Evolutionary conservation across 192 early-diverging fungal species (phyloP).

Genomic region (Coemansia sp.): DNA sequence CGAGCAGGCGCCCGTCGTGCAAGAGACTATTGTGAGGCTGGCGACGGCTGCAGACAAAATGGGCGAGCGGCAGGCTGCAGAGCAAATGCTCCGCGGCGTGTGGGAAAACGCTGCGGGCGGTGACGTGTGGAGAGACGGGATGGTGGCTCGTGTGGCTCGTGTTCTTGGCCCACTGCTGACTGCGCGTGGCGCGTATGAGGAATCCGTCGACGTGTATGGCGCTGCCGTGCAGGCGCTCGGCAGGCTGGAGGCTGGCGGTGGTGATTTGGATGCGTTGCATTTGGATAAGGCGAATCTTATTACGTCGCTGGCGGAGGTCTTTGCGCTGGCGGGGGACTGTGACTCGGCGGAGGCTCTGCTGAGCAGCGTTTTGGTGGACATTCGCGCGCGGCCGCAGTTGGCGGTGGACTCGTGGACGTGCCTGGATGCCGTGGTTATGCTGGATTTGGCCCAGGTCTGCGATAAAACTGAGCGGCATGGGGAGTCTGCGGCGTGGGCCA

Average conservation of each 20-base stretch:
- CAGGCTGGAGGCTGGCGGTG: neutral
- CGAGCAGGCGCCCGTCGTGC: conserved; percentile 27
- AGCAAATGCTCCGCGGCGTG: conserved; percentile 16
- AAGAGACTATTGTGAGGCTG: conserved; percentile 39
- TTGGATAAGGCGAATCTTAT: conserved; percentile 25
- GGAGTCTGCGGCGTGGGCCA: conserved; percentile 26
- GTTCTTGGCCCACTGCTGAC: conserved; percentile 33
- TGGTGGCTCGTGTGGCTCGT: conserved; percentile 16
- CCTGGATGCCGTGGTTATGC: conserved; percentile 50
- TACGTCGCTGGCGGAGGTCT: conserved; percentile 44
- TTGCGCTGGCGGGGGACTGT: conserved; percentile 38
- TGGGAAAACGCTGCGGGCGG: conserved; percentile 19
- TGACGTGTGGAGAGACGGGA: conserved; percentile 10
- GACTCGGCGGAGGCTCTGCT: conserved; percentile 22
- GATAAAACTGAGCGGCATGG: neutral
- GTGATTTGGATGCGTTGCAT: conserved; percentile 12
- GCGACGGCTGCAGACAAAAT: conserved; percentile 29
- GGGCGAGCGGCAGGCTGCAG: conserved; percentile 34
- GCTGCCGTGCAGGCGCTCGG: conserved; percentile 24
- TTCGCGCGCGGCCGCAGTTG: conserved; percentile 6
- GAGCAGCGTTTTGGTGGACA: conserved; percentile 26
- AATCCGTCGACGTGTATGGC: conserved; percentile 21
- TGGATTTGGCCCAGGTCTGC: conserved; percentile 41
- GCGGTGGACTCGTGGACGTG: conserved; percentile 38
- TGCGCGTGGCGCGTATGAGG: neutral